Conservation (phyloP, 306 rosid species). For the Acmispon strigosus region DNA sequence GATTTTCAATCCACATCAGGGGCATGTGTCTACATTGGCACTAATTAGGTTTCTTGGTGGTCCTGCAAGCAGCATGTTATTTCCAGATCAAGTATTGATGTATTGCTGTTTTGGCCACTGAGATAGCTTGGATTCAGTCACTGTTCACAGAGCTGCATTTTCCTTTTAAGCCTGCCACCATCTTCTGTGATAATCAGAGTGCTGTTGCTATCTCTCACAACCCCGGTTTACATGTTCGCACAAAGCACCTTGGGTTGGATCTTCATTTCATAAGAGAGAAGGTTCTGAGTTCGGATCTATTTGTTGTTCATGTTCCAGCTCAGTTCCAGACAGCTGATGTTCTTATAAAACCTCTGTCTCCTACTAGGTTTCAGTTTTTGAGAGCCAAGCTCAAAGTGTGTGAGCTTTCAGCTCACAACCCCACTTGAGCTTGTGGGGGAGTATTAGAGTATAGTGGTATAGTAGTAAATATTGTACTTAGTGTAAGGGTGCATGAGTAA, state of each 20-base stretch:
- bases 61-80: no score
- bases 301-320: background rate
- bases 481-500: no score
- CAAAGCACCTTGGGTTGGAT: background rate
- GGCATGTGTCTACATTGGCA: no score
- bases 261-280: background rate
- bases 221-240: background rate
- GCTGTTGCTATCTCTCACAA: background rate
- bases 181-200: background rate
- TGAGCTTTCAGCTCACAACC: background rate
- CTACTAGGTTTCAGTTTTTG: background rate
- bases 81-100: no score
- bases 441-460: background rate
- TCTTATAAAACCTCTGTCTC: background rate
- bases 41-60: no score
- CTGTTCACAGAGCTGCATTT: background rate
- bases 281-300: background rate
- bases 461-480: no score
- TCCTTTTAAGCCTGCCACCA: background rate
- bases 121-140: background rate
- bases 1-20: no score
- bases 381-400: background rate
- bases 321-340: background rate
- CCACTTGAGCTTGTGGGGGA: background rate
- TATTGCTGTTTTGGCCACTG: background rate